phyloP scores from a whole-genome alignment of 345 rosid species.

The Viola odorata region DNA sequence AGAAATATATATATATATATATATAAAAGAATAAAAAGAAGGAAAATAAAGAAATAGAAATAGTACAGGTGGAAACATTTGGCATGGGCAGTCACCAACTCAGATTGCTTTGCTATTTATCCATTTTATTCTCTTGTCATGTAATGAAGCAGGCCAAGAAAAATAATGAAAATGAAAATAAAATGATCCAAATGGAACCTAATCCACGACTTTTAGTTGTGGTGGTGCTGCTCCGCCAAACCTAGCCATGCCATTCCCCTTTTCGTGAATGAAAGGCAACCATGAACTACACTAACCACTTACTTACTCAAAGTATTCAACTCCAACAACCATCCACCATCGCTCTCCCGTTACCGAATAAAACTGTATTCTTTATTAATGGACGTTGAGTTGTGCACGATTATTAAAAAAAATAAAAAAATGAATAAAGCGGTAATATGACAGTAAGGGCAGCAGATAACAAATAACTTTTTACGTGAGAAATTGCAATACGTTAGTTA shows the following conservation, averaged over 20 bases:
- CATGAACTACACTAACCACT: constrained; percentile 63
- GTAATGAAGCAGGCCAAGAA: constrained; percentile 26
- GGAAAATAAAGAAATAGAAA: neutral
- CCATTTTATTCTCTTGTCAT: constrained; percentile 37
- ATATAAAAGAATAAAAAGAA: constrained; percentile 3
- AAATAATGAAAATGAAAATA: too few species aligned
- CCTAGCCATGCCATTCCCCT: constrained; percentile 49
- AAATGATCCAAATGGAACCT: constrained; percentile 35
- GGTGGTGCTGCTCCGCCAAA: constrained; percentile 54
- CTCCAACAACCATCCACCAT: constrained; percentile 41
- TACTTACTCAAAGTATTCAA: constrained; percentile 75
- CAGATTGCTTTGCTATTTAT: constrained; percentile 37
- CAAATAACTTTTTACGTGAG: too few species aligned
- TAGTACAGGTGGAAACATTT: constrained; percentile 41
- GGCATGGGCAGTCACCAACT: constrained; percentile 40
- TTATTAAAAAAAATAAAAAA: too few species aligned
- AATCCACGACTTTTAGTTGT: constrained; percentile 67
- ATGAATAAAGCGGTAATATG: too few species aligned
- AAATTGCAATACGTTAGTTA: too few species aligned
- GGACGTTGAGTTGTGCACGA: too few species aligned
- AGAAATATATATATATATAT: neutral
- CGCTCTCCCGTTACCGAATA: too few species aligned
- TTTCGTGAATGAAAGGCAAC: constrained; percentile 95
- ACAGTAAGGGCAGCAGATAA: too few species aligned
- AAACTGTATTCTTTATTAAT: too few species aligned